These are phyloP conservation scores for Avena insularis DNA, from an alignment of 176 grass and related monocot genomes.

Conservation along the genomic window DNA sequence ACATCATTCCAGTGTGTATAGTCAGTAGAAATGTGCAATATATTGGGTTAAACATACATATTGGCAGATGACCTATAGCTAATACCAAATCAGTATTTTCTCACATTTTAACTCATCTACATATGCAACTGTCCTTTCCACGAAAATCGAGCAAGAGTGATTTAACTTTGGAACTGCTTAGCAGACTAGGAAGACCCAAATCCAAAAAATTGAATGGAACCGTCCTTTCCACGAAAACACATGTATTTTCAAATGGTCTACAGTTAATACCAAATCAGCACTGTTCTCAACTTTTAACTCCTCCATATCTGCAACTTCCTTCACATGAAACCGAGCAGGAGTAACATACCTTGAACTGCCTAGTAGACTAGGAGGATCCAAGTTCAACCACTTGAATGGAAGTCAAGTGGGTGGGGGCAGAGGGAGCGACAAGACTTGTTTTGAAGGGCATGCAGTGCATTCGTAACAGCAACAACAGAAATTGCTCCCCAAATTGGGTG, in stretches of 20 bases:
- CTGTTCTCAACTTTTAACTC: no score
- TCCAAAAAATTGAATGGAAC: not conserved
- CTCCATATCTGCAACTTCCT: no score
- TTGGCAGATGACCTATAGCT: not conserved
- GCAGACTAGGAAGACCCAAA: not conserved
- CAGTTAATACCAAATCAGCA: no score
- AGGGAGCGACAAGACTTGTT: not conserved
- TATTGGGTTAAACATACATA: not conserved
- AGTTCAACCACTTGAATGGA: not conserved
- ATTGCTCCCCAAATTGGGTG: not conserved
- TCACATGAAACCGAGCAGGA: no score
- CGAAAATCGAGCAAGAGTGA: not conserved
- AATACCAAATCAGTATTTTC: slow-evolving; percentile 7
- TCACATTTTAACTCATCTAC: not conserved
- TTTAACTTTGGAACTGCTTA: not conserved
- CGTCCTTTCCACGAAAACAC: no score
- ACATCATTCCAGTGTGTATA: not conserved
- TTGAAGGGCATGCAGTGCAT: not conserved
- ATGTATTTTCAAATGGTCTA: no score
- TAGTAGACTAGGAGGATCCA: not conserved
- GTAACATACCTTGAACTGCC: not conserved
- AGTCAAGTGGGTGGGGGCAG: not conserved
- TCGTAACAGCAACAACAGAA: not conserved
- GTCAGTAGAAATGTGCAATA: no score
- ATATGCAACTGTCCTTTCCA: not conserved